Conservation (phyloP, 768 basidiomycete species). For the Tremella mesenterica region DNA sequence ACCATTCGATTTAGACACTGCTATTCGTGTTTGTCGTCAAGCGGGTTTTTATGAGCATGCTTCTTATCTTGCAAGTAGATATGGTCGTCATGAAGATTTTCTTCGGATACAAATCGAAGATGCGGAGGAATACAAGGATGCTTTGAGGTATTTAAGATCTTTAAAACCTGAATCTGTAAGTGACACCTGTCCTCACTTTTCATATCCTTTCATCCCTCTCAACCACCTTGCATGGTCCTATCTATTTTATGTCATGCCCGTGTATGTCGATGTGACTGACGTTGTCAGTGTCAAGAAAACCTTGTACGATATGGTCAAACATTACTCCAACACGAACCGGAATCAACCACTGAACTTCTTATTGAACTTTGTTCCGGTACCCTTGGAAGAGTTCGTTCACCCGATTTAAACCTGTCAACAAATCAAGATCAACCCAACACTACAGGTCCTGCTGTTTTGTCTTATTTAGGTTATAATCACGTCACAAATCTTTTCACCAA, state of each 20-base stretch:
- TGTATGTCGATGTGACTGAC: constrained; percentile 2
- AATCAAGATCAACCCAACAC: constrained; percentile 14
- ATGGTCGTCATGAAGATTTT: constrained; percentile 85
- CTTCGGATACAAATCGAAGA: constrained; percentile 91
- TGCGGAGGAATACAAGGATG: constrained; percentile 69
- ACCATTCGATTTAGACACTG: constrained; percentile 94
- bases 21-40: constrained; percentile 90
- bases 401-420: constrained; percentile 36
- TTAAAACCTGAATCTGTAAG: constrained; percentile 71
- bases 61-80: constrained; percentile 82
- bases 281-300: constrained; percentile 63
- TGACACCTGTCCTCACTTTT: constrained; percentile 12
- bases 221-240: too few species aligned
- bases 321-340: constrained; percentile 69
- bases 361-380: constrained; percentile 80
- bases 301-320: constrained; percentile 79
- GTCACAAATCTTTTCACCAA: constrained; percentile 45
- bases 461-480: constrained; percentile 68
- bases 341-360: constrained; percentile 80
- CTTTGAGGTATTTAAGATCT: constrained; percentile 66
- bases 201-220: too few species aligned
- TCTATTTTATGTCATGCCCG: background rate
- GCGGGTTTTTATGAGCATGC: constrained; percentile 95
- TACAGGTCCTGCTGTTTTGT: constrained; percentile 58
- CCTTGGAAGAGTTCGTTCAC: constrained; percentile 43